Percentiles rank a stretch among this genome's conserved stretches.
These are phyloP conservation scores for Pneumocystis sp. DNA, from an alignment of 1,139 yeast genomes.

Conservation along the genomic window DNA sequence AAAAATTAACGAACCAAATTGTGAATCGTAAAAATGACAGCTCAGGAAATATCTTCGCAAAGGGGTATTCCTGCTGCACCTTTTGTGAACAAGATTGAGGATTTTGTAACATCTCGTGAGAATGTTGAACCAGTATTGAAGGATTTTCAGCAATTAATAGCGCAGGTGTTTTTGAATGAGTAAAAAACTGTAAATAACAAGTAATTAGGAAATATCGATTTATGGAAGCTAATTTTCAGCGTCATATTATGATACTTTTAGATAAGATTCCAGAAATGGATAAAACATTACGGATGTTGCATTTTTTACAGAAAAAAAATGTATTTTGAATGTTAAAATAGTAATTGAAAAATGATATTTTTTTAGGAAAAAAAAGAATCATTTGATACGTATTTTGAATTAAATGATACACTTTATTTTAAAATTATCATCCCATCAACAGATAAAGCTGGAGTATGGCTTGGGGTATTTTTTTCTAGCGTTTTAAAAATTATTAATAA, in stretches of 20 bases:
- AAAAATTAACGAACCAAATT: background rate
- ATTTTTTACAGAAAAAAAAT: constrained; percentile 39
- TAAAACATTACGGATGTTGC: constrained; percentile 63
- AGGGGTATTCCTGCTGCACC: constrained; percentile 98
- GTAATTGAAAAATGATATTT: background rate
- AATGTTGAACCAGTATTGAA: constrained; percentile 57
- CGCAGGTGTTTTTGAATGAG: background rate
- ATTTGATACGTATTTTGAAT: constrained; percentile 53
- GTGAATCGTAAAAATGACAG: background rate
- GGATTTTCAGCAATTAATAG: constrained; percentile 48
- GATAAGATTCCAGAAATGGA: constrained; percentile 79
- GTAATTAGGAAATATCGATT: constrained; percentile 44
- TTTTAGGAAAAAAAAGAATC: constrained; percentile 1
- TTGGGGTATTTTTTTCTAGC: constrained; percentile 34
- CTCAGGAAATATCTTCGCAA: constrained; percentile 25
- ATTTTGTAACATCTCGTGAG: constrained; percentile 48
- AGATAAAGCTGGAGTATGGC: constrained; percentile 69
- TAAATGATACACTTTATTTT: constrained; percentile 83
- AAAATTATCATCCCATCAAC: constrained; percentile 54
- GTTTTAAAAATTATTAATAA: background rate
- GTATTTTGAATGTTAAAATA: constrained; percentile 9
- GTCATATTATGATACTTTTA: constrained; percentile 51
- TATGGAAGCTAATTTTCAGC: constrained; percentile 60
- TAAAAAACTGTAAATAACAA: background rate
- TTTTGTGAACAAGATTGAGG: constrained; percentile 73